Conservation (phyloP, 768 basidiomycete genomes). For the Rickenella mellea region DNA sequence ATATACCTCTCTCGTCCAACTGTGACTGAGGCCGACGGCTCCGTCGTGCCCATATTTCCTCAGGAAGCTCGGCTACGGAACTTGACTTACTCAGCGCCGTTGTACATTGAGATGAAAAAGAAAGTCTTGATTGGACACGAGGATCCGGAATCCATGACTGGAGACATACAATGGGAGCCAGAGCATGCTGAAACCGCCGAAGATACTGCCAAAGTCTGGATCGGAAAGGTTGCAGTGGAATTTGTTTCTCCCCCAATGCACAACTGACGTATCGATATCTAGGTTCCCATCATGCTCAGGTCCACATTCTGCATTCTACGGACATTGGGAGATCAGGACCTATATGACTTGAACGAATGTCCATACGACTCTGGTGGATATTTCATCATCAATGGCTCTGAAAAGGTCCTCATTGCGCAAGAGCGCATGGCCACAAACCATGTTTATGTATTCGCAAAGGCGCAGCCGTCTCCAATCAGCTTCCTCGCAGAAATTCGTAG, state of each 20-base stretch:
- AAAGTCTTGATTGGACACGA: constrained; percentile 71
- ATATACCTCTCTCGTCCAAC: constrained; percentile 95
- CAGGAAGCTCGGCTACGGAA: constrained; percentile 94
- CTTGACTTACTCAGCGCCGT: constrained; percentile 89
- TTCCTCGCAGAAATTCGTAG: constrained; percentile 96
- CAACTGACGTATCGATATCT: neutral
- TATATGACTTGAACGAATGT: constrained; percentile 93
- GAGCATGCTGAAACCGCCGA: constrained; percentile 57
- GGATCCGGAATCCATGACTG: constrained; percentile 71
- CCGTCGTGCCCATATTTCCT: constrained; percentile 88
- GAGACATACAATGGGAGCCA: constrained; percentile 69
- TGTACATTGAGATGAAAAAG: constrained; percentile 95
- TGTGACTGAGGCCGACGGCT: constrained; percentile 91
- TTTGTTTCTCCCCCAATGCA: neutral
- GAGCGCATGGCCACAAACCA: constrained; percentile 99
- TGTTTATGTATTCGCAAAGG: constrained; percentile 98
- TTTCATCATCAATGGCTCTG: constrained; percentile 98
- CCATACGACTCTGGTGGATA: constrained; percentile 99
- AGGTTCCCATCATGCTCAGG: constrained; percentile 98
- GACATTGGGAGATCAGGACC: constrained; percentile 65
- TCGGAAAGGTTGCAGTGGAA: constrained; percentile 66
- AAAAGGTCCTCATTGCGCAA: constrained; percentile 99
- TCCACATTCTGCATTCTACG: constrained; percentile 92
- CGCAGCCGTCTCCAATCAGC: constrained; percentile 89
- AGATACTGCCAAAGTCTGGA: constrained; percentile 81